Evolutionary conservation across 345 rosid genomes (phyloP), one percentile per base, ranked within the genome.

Genomic region (Rubroshorea leprosula): DNA sequence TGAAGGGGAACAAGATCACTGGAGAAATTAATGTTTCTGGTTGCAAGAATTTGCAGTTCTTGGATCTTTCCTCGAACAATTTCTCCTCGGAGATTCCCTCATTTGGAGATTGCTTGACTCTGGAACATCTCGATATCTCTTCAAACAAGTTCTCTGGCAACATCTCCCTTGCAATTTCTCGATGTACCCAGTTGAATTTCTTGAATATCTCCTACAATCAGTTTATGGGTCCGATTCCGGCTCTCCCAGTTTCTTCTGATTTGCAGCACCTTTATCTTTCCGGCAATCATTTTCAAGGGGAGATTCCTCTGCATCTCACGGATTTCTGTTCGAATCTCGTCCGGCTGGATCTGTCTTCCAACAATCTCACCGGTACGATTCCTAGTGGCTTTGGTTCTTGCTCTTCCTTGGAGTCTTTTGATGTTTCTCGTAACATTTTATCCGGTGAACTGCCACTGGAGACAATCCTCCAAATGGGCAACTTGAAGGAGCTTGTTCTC

Each of bases 1-100:
- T 89, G 65, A 79, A 74, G 54, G 92, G 87, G 19, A 93, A 89
- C 74, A 85, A 70, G 72, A 57, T 84, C 35, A 69, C 69, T 21
- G 99, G 99, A 4, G 88, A 80, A 27, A 49, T 83, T 19, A 76
- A 82, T 66, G 73, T 93, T n/a, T 80, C 96, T 12, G 60, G 61
- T 22, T 93, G 99, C 74, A 52, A 31, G 45, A 78, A 46, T 61
- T 72, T 93, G 44, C 67, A 71, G 77, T 68, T 72, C 63, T 70
- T 93, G 57, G 99, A 93, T 59, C 54, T 93, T 26, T 87, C 97
- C 6, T 63, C 72, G 0, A 93, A 89, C 76, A 89, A 89, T 76
- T 82, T 93, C 74, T 78, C 91, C 18, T 29, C 54, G 9, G 52
- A 51, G 48, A 46, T 74, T 24, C 86, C 94, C 14, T 73, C 76